Base-by-base conservation (phyloP, 176 grass and related monocot genomes). In the Triticum urartu region DNA sequence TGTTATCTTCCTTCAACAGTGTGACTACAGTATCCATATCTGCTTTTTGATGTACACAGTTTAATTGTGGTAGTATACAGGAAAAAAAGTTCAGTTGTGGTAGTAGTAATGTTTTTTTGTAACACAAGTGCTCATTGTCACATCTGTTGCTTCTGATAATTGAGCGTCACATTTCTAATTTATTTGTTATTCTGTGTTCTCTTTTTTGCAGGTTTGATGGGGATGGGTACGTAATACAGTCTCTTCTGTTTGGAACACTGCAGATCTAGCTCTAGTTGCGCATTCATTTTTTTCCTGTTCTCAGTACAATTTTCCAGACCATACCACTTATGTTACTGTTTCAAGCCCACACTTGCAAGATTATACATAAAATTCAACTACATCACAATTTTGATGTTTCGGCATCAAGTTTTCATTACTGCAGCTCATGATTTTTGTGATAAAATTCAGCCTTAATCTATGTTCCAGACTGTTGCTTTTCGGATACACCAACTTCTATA, bases 141-240 rank as follows among this genome's bases (percentile, higher is more conserved):
- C 38, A 4, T 11, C 68, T 72, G 0, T 72, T 72, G 1, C 20
- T 72, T 11, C 12, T 12, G 15, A 11, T 71, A 13, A 24, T 42
- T 42, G n/a, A 26, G 39, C 0, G 3, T 47, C 11, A 74, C 11
- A 9, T 26, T 75, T 30, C 7, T 75, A 30, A 75, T 52, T 48
- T 7, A 5, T 28, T 75, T 8, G 0, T 3, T 30, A 10, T 75
- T 26, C 3, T 21, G 52, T 50, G 52, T 9, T 15, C n/a, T 76
- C 39, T 35, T 89, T 26, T 79, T 48, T n/a, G 84, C 93, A 98
- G 95, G 95, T 98, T 98, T 84, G 95, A 98, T 89, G 95, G 95
- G 42, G 95, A 98, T 71, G 95, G 95, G 95, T 98, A 89, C 42
- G 93, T 89, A 13, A 69, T 54, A 20, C 24, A 47, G 21, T 54